Base-by-base conservation (phyloP, 2,329 filamentous ascomycete species). In the Sarocladium strictum region DNA sequence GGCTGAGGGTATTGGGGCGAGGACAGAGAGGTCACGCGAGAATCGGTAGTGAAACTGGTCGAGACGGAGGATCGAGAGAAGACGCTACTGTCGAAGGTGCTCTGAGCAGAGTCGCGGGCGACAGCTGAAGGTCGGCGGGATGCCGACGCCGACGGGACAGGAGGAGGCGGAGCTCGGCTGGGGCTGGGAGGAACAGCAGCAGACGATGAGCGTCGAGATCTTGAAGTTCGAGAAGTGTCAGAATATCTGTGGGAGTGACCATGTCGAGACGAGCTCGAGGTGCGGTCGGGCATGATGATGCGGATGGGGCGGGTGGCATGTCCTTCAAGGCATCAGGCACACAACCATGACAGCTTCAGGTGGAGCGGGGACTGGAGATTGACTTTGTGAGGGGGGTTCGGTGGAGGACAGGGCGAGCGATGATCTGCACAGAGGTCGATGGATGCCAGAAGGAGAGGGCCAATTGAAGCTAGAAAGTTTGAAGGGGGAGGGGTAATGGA, bases 1-100 rank as follows among this genome's bases (percentile, higher is more conserved):
- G 61, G 58, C 40, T 65, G 65, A 59, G 65, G 62, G 55, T 59
- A 55, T 41, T 23, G 21, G 12, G 60, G 54, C 47, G 62, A 59
- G 50, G 60, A 45, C n/a, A 56, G 40, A 35, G 58, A 59, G 53
- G 45, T 50, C 23, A 45, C 19, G 37, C 33, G 52, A 29, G 59
- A 56, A 27, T 54, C 50, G 47, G 54, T 43, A 12, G 55, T 40
- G 38, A 58, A 29, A 35, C 33, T 37, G 40, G 49, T 57, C 55
- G 54, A 53, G 32, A 49, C 23, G 40, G 57, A 56, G 51, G 19
- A 53, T 38, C 54, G 58, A 32, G 59, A 56, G 55, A 54, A 57
- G 47, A 61, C 60, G 57, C 61, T 59, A 53, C 38, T 53, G 57
- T 53, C 56, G 45, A 55, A 51, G 55, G 58, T 62, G 51, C 57